Conservation (phyloP, 2,329 filamentous ascomycete genomes). For the Rhynchosporium agropyri region DNA sequence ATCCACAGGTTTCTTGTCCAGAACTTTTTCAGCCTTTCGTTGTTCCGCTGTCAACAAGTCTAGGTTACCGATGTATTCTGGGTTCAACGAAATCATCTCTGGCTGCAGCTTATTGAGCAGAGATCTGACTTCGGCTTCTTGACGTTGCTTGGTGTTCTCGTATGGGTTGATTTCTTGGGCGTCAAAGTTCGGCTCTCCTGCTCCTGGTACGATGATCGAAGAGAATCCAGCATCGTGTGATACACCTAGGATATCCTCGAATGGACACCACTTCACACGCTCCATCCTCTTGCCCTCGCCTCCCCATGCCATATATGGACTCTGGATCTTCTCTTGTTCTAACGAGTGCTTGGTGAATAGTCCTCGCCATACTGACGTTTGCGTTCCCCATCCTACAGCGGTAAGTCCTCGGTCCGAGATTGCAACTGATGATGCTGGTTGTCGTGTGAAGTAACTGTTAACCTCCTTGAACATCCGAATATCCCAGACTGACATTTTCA, state of each 20-base stretch:
- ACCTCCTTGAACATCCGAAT: slow-evolving; percentile 93
- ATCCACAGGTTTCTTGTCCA: slow-evolving; percentile 68
- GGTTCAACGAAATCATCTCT: slow-evolving; percentile 95
- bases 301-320: slow-evolving; percentile 92
- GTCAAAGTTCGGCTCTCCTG: slow-evolving; percentile 97
- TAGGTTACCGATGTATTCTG: slow-evolving; percentile 86
- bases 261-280: slow-evolving; percentile 88
- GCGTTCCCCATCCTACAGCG: slow-evolving; percentile 88
- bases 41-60: slow-evolving; percentile 81
- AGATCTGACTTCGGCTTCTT: slow-evolving; percentile 86
- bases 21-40: slow-evolving; percentile 73
- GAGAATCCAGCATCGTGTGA: slow-evolving; percentile 85
- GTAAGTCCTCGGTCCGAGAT: slow-evolving; percentile 89
- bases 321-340: slow-evolving; percentile 78
- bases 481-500: slow-evolving; percentile 94
- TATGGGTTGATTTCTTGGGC: slow-evolving; percentile 92
- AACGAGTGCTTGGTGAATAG: slow-evolving; percentile 74
- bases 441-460: slow-evolving; percentile 81
- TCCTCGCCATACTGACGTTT: slow-evolving; percentile 87
- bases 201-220: slow-evolving; percentile 86
- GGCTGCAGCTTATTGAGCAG: slow-evolving; percentile 93
- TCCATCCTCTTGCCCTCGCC: slow-evolving; percentile 82
- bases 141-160: slow-evolving; percentile 89
- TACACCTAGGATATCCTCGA: slow-evolving; percentile 88
- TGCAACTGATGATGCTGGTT: slow-evolving; percentile 79